A percentile compares a stretch with the other conserved stretches of the same genome.
These are phyloP conservation scores for Botrytis squamosa DNA, from an alignment of 2,329 filamentous ascomycete species.

Conservation along the genomic window DNA sequence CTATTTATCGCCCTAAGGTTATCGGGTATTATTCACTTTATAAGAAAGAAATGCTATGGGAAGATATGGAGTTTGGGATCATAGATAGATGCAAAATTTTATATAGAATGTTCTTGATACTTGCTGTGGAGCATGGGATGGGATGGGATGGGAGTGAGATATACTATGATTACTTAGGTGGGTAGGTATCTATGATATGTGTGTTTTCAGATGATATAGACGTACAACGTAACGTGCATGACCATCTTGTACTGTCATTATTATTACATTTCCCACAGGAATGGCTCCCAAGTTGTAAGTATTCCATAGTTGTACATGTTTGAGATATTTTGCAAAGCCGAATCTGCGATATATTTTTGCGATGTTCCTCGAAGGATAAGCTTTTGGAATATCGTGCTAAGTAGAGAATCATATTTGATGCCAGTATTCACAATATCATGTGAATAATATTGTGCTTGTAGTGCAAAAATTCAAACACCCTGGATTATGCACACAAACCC, in stretches of 20 bases:
- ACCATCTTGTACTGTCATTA: background rate
- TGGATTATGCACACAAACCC: rapidly evolving
- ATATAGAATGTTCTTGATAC: background rate
- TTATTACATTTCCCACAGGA: background rate
- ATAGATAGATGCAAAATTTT: background rate
- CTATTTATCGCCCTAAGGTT: background rate
- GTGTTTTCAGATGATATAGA: background rate
- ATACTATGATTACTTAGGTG: background rate
- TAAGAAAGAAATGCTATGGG: background rate
- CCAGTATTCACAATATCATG: background rate
- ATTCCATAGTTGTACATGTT: background rate
- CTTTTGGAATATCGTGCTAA: background rate
- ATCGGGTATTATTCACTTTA: background rate
- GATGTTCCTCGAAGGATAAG: background rate
- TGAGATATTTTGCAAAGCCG: background rate
- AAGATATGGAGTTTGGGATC: background rate
- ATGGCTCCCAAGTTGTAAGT: background rate
- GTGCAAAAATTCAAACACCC: background rate
- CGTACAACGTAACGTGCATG: too few relatives aligned
- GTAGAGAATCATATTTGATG: background rate
- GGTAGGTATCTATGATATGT: background rate
- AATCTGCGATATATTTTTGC: background rate
- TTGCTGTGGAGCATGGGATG: background rate
- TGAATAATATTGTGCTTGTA: background rate
- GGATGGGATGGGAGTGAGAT: background rate